Evolutionary conservation across 306 rosid genomes (phyloP), one percentile per base, ranked within the genome.

Genomic region (Casuarina cunninghamiana): DNA sequence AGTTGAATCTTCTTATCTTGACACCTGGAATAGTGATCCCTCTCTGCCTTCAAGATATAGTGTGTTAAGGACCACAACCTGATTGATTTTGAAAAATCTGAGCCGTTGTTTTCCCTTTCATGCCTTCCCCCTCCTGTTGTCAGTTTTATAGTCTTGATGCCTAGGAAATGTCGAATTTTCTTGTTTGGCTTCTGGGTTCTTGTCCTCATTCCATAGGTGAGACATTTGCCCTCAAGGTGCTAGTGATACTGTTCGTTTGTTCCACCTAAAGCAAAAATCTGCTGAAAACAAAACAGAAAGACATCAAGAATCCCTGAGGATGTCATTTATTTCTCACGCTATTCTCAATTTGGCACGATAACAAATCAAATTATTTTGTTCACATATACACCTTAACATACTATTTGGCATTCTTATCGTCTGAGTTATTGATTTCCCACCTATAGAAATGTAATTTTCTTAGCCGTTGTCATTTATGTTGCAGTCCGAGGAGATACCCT

Each of bases 401-500:
- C 10, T 10, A 39, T 26, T 54, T 38, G 9, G 50, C n/a, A 5
- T 42, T 43, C 17, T 43, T 21, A 38, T 75, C 16, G 69, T 45
- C 4, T 66, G 17, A 42, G 51, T 67, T 17, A 37, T 73, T 77
- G 51, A 35, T 35, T 21, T 63, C 45, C 72, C 62, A 21, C 77
- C 38, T 85, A 32, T 51, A 66, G 71, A 76, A 78, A 63, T 75
- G 58, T 21, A 54, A 79, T 67, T 21, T 69, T 55, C 78, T 55
- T 50, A 48, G 71, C 53, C 76, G 69, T 65, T 51, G 46, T 76
- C 76, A 77, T 72, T 76, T 55, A 75, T 80, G 17, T 78, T 83
- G 86, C 88, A 90, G 97, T 84, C 77, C 5, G 97, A 88, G 79
- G 94, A 88, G 61, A 57, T 60, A 13, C 88, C 91, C 70, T 61